Evolutionary conservation across 2,329 filamentous ascomycete genomes (phyloP), one percentile per base, ranked within the genome.

Genomic region (Escovopsis sp.): DNA sequence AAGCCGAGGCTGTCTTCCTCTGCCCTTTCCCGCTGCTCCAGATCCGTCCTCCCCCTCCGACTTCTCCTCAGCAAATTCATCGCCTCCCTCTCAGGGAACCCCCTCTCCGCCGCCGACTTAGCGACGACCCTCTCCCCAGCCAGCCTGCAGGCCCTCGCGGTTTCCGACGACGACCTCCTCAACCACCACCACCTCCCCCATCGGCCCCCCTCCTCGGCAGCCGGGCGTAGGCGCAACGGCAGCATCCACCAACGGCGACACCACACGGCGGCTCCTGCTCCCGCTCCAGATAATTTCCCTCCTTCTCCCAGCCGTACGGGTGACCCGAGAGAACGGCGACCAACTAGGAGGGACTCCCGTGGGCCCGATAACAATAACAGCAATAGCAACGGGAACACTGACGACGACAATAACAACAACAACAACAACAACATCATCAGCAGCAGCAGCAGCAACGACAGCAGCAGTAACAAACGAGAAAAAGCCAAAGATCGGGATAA

Each of bases 21-120:
- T n/a, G 23, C 38, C 7, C 14, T 31, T 10, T 13, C 27, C 16
- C 30, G 28, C 13, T 5, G 27, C 26, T 33, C 1, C 34, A 36
- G 38, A 32, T 32, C 34, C 18, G 38, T 36, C 9, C 9, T 36
- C 10, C 35, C 38, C 3, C 27, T 39, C 13, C 38, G 38, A n/a
- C 12, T 39, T 16, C 33, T 34, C 8, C 25, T 39, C 21, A 39
- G 31, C 10, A 33, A 31, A 12, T 21, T 39, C 21, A 33, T 39
- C 27, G 31, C 35, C 23, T 36, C 38, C 14, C 23, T 39, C 31
- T 31, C 38, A 5, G 35, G 31, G 31, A 34, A 39, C 31, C 34
- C 38, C 4, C 21, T 39, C 9, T 39, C 38, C n/a, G 31, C 34
- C 6, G 34, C 36, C 34, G 38, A 39, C 29, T n/a, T n/a, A n/a